Evolutionary conservation across 1,284 basidiomycete species (phyloP), one percentile per base, ranked within the genome.

Genomic region (Irpex sp.): DNA sequence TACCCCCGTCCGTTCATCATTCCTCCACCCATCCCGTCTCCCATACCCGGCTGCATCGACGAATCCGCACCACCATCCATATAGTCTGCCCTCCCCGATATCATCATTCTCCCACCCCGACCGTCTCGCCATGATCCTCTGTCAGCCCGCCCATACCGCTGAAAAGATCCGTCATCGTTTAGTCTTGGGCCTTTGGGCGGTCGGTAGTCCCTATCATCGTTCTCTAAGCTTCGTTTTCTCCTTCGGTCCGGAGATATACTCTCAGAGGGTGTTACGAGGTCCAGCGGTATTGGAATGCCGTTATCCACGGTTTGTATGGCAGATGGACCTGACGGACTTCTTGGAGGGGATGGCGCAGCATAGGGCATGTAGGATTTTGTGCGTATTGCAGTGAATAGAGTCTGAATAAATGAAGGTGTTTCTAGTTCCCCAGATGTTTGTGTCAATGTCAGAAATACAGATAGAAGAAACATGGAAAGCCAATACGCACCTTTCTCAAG

Each of bases 281-380:
- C 90, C 61, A 92, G 75, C 58, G 91, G 91, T 67, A 93, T 93
- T 51, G 89, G 90, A 61, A 92, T 92, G 65, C 90, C 89, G 33
- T 76, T 78, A 70, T 90, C 87, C 15, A 76, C 67, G 26, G 77
- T 66, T 66, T 78, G 78, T 37, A 76, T 61, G 62, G 73, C 70
- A 61, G 77, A 75, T 39, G 73, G 64, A 64, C 70, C 55, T 58
- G 68, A 53, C 64, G 73, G 64, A 66, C 68, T 61, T 59, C 68
- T 63, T 60, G 77, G 63, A 54, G 69, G 64, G 67, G 72, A 56
- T 68, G 71, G 15, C 67, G 72, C 60, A 78, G 76, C 33, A 82
- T 93, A 92, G 1, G 90, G 88, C 39, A 95, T 77, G 75, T 93
- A 95, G 3, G 92, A 91, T 77, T 92, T 92, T 62, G 89, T 88